Evolutionary conservation across 495 filamentous ascomycete species (phyloP).

Genomic region (Acidomyces sp.): DNA sequence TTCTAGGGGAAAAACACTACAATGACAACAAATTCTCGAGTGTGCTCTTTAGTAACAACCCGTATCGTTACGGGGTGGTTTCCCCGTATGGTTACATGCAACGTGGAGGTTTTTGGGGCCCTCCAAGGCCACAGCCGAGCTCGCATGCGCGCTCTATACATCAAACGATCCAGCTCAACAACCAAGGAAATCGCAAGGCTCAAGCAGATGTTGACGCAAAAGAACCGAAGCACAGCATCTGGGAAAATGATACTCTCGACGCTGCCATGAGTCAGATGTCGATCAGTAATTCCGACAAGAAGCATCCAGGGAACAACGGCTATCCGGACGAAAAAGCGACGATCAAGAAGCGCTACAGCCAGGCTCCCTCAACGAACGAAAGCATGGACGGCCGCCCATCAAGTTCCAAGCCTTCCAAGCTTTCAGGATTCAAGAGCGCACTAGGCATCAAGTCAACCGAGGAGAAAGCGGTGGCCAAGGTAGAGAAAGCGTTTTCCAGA

Average conservation of each 20-base stretch:
- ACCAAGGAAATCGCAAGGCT: conserved; percentile 28
- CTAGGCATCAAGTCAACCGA: conserved; percentile 31
- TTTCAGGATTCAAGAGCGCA: conserved; percentile 28
- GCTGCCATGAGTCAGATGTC: conserved; percentile 22
- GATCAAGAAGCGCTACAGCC: background rate
- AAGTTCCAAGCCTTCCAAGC: conserved; percentile 27
- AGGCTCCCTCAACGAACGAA: background rate
- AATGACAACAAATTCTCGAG: conserved; percentile 25
- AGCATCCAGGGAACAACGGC: background rate
- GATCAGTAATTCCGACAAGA: conserved; percentile 5
- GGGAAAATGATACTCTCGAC: conserved; percentile 23
- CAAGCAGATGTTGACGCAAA: conserved; percentile 27
- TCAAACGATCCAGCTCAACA: conserved; percentile 13
- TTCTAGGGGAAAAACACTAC: conserved; percentile 28
- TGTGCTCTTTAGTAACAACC: conserved; percentile 24
- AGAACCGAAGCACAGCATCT: conserved; percentile 33
- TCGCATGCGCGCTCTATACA: conserved; percentile 22
- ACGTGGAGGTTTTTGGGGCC: background rate
- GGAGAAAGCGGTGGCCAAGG: conserved; percentile 15
- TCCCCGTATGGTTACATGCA: conserved; percentile 21
- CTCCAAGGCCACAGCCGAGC: conserved; percentile 8
- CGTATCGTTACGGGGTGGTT: conserved; percentile 22
- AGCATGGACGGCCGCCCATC: background rate
- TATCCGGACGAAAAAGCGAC: background rate
- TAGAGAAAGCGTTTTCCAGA: conserved; percentile 21